phyloP scores from a whole-genome alignment of 257 asterid species.

The Handroanthus guayacan region DNA sequence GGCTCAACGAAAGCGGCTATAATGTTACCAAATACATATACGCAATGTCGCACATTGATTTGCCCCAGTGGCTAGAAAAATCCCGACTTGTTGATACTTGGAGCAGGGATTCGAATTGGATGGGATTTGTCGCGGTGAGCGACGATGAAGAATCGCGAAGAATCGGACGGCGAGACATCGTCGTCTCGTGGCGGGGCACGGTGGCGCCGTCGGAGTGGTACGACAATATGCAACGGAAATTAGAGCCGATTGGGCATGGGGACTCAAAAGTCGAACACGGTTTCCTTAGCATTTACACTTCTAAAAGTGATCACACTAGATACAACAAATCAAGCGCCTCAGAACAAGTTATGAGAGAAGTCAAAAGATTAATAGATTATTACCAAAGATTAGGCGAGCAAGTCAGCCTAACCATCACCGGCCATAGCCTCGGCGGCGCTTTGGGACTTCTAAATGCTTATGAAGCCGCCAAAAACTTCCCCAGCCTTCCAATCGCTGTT shows the following conservation, averaged over 20 bases:
- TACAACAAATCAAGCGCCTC: constrained; percentile 79
- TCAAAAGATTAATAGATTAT: constrained; percentile 44
- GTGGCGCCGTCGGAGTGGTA: constrained; percentile 80
- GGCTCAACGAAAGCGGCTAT: constrained; percentile 55
- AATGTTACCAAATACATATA: constrained; percentile 60
- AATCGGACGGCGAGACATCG: constrained; percentile 73
- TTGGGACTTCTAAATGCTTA: constrained; percentile 76
- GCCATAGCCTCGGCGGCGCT: constrained; percentile 85
- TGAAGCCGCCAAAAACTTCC: constrained; percentile 71
- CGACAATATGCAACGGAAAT: constrained; percentile 66
- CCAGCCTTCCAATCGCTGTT: constrained; percentile 54
- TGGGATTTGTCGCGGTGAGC: constrained; percentile 77
- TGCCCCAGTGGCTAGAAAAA: constrained; percentile 71
- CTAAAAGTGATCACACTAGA: constrained; percentile 60
- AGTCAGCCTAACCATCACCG: constrained; percentile 75
- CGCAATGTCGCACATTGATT: constrained; percentile 71
- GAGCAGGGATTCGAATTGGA: constrained; percentile 88
- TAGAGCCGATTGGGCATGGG: constrained; percentile 65
- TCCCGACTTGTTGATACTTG: constrained; percentile 58
- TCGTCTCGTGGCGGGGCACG: constrained; percentile 86
- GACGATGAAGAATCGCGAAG: constrained; percentile 62
- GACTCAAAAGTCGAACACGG: constrained; percentile 78
- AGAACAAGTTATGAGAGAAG: constrained; percentile 71
- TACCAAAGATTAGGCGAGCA: constrained; percentile 54
- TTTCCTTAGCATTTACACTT: constrained; percentile 77